Evolutionary conservation across 495 filamentous ascomycete genomes (phyloP), one percentile per base, ranked within the genome.

Genomic region (Echria macrotheca): DNA sequence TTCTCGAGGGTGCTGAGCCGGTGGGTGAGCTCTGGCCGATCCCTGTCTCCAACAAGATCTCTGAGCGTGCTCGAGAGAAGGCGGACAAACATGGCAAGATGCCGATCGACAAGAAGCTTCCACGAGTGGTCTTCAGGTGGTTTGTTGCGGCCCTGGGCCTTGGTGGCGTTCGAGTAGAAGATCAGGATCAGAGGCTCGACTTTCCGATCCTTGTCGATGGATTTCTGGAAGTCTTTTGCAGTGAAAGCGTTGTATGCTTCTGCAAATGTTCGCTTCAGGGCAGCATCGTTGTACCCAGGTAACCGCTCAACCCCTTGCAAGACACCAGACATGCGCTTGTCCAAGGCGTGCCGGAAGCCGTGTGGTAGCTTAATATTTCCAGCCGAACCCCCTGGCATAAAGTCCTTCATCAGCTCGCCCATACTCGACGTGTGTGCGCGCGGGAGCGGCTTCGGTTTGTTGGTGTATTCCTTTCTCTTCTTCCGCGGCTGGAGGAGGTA

Each of bases 151-250:
- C 79, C 74, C 51, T 96, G 72, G 40, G 95, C 91, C 68, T 95
- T 96, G 25, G 86, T 70, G 3, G 73, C 70, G n/a, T 64, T 57
- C 15, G 73, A 53, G 84, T 94, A 71, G 84, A 91, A 54, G 79
- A 96, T 76, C 82, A 96, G 71, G 84, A 97, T 57, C 84, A 97
- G 69, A 57, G 95, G 90, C 66, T 99, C 94, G 17, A 95, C 83
- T 58, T 90, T 82, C 44, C 94, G 79, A 63, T 96, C 93, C 69
- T 96, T 95, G 56, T 96, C 89, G 75, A 96, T 65, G 86, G 91
- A 43, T 74, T 85, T 53, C 78, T 91, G 70, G 87, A 97, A 47
- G 80, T 87, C 59, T 82, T 81, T 70, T 84, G 93, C 61, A 86
- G 87, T 75, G 44, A 76, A 69, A 72, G 71, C 72, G 1, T 69